phyloP scores from a whole-genome alignment of 768 basidiomycete species.

The Pulveroboletus sp. region DNA sequence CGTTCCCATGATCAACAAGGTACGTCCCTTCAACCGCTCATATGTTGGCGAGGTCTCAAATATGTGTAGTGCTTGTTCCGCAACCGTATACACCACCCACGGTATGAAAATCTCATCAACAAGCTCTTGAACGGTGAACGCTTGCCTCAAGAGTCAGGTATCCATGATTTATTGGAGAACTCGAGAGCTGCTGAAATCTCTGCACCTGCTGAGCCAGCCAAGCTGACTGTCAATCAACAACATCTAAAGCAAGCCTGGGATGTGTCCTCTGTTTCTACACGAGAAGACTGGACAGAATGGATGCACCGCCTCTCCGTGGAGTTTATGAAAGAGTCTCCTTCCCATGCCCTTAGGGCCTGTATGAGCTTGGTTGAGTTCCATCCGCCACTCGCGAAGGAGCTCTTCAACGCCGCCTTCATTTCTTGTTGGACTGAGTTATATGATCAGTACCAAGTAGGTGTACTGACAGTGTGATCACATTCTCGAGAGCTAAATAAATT shows the following conservation, averaged over 20 bases:
- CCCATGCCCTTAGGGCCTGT: slow-evolving; percentile 95
- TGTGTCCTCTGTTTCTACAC: slow-evolving; percentile 64
- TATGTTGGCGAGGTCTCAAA: neutral
- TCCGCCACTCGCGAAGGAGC: slow-evolving; percentile 83
- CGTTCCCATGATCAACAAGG: slow-evolving; percentile 96
- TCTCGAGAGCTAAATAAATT: slow-evolving; percentile 3
- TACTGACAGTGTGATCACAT: neutral
- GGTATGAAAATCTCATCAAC: slow-evolving; percentile 83
- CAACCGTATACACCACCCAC: slow-evolving; percentile 70
- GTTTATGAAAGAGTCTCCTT: slow-evolving; percentile 97
- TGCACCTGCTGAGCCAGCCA: slow-evolving; percentile 81
- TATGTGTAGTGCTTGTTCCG: slow-evolving; percentile 61
- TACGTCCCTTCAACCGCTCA: slow-evolving; percentile 22
- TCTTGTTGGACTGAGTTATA: slow-evolving; percentile 97
- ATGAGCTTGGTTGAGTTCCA: slow-evolving; percentile 91
- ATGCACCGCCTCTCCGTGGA: slow-evolving; percentile 89
- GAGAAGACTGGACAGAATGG: slow-evolving; percentile 95
- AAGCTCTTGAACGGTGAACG: slow-evolving; percentile 91
- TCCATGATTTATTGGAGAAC: slow-evolving; percentile 66
- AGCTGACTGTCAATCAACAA: slow-evolving; percentile 93
- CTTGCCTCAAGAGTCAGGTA: slow-evolving; percentile 77
- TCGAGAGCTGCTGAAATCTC: slow-evolving; percentile 66
- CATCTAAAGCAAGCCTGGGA: slow-evolving; percentile 98
- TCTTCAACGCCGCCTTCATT: slow-evolving; percentile 97
- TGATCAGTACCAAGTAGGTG: slow-evolving; percentile 85